Evolutionary conservation across 1,284 basidiomycete genomes (phyloP).

Genomic region (Wolfiporia cocos): DNA sequence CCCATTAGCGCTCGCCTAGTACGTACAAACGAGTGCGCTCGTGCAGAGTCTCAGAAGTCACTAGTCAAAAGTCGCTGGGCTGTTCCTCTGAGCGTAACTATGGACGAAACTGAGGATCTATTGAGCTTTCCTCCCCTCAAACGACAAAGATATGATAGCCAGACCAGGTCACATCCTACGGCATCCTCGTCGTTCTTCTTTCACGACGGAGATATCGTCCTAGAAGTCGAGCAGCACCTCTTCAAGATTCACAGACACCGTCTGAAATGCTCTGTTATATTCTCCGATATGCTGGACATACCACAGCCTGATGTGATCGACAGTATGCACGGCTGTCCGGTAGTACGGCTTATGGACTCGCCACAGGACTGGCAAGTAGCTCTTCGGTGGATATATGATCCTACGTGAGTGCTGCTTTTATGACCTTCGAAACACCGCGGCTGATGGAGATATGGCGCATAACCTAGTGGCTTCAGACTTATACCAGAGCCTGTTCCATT

Average conservation of each 20-base stretch:
- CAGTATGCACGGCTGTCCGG: conserved; percentile 24
- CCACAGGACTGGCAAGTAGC: conserved; percentile 24
- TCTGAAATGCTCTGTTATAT: conserved; percentile 14
- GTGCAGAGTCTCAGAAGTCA: no score
- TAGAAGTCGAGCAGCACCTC: conserved; percentile 14
- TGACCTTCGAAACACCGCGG: not conserved
- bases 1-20: no score
- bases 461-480: conserved; percentile 16
- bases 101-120: no score
- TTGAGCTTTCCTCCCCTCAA: not conserved
- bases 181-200: conserved; percentile 17
- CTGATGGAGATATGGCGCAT: not conserved
- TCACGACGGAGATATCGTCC: conserved; percentile 25
- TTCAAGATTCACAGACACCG: conserved; percentile 19
- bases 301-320: conserved; percentile 26
- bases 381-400: conserved; percentile 29
- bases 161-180: not conserved
- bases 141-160: not conserved
- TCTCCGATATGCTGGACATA: conserved; percentile 25
- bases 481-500: conserved; percentile 18
- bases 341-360: conserved; percentile 23
- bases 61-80: no score
- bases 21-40: no score
- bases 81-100: no score
- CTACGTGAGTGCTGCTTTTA: conserved; percentile 15